Conservation (phyloP, 2,329 filamentous ascomycete species). For the Calycina herbarum region DNA sequence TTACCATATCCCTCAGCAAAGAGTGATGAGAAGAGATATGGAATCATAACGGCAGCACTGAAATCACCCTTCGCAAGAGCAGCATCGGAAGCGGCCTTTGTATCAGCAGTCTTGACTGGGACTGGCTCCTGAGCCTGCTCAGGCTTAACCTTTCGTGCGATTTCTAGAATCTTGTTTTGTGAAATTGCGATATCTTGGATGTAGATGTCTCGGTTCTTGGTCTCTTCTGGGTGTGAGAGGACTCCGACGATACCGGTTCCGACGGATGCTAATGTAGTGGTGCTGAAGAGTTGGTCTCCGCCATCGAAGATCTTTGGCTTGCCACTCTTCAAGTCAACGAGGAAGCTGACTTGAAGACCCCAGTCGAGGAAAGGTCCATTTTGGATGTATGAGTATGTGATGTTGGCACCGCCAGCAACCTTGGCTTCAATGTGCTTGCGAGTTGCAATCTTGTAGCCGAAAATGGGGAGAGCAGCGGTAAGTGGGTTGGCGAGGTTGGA, state of each 20-base stretch:
- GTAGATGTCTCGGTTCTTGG: slow-evolving; percentile 51
- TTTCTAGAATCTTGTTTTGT: slow-evolving; percentile 43
- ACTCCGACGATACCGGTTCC: slow-evolving; percentile 51
- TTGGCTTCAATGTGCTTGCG: slow-evolving; percentile 44
- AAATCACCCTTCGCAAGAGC: slow-evolving; percentile 30
- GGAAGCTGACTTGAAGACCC: slow-evolving; percentile 45
- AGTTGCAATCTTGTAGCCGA: slow-evolving; percentile 49
- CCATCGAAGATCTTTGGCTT: slow-evolving; percentile 49
- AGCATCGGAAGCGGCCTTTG: slow-evolving; percentile 26
- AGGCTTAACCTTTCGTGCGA: slow-evolving; percentile 39
- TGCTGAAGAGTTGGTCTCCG: slow-evolving; percentile 49
- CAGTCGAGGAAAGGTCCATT: slow-evolving; percentile 61
- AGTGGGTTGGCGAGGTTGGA: slow-evolving; percentile 42
- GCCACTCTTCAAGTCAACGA: slow-evolving; percentile 46
- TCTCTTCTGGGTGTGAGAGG: slow-evolving; percentile 50
- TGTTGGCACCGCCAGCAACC: slow-evolving; percentile 33
- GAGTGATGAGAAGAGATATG: slow-evolving; percentile 39
- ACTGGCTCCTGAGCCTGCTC: slow-evolving; percentile 32
- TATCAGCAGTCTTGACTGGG: slow-evolving; percentile 17
- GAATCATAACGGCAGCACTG: slow-evolving; percentile 36
- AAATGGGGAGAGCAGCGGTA: slow-evolving; percentile 49
- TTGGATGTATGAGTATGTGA: slow-evolving; percentile 57
- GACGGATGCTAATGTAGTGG: slow-evolving; percentile 49
- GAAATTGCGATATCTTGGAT: slow-evolving; percentile 47
- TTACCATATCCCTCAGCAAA: slow-evolving; percentile 39